Percentiles rank a stretch among this genome's conserved stretches.
These are phyloP conservation scores for Abrus precatorius DNA, from an alignment of 306 rosid genomes.

Conservation along the genomic window DNA sequence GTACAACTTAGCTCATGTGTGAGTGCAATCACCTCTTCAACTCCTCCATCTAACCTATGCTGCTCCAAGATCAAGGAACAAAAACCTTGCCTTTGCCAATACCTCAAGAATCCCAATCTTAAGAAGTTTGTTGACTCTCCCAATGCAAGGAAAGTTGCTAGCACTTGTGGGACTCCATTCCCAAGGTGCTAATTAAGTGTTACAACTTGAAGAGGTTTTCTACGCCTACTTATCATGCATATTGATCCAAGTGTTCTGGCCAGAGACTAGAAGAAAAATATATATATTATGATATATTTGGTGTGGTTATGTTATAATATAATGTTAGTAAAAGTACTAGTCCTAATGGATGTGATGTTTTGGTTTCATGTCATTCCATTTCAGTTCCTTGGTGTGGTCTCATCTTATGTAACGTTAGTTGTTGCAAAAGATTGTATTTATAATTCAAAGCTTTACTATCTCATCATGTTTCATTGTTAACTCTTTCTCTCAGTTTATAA, in stretches of 20 bases:
- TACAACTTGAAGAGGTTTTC: constrained; percentile 4
- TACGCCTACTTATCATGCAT: constrained; percentile 43
- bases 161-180: constrained; percentile 91
- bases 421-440: constrained; percentile 55
- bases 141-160: constrained; percentile 94
- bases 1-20: constrained; percentile 84
- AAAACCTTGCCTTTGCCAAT: constrained; percentile 94
- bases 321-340: constrained; percentile 46
- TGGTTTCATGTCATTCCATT: constrained; percentile 54
- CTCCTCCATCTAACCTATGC: constrained; percentile 81
- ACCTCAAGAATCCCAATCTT: constrained; percentile 88
- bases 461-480: constrained; percentile 41
- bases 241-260: constrained; percentile 50
- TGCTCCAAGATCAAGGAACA: constrained; percentile 95
- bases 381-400: constrained; percentile 60
- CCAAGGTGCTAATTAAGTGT: constrained; percentile 72
- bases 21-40: constrained; percentile 81
- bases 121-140: constrained; percentile 92
- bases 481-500: constrained; percentile 2
- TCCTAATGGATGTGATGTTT: constrained; percentile 53
- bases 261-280: constrained; percentile 40
- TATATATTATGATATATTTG: constrained; percentile 42
- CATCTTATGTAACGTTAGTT: constrained; percentile 47
- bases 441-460: constrained; percentile 48
- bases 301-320: constrained; percentile 56